These are phyloP conservation scores for Glycine soja DNA, from an alignment of 306 rosid genomes.

Conservation along the genomic window DNA sequence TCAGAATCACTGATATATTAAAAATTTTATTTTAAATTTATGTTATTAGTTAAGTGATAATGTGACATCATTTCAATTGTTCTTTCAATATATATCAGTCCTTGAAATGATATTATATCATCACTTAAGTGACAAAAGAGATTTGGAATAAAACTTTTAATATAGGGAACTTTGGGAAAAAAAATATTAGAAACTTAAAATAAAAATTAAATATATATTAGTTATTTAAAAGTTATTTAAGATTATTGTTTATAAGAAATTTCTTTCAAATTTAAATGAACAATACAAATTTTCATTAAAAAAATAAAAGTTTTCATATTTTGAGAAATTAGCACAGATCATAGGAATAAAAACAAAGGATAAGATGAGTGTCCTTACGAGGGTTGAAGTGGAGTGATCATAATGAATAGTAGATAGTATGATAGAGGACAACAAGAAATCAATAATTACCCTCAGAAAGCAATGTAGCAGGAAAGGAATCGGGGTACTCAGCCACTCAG, in stretches of 20 bases:
- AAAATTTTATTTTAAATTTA: too few species aligned
- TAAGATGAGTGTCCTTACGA: slow-evolving; percentile 36
- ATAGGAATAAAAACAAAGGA: neutral
- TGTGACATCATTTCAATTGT: too few species aligned
- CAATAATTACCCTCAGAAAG: slow-evolving; percentile 72
- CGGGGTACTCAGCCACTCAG: slow-evolving; percentile 43
- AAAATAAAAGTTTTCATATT: neutral
- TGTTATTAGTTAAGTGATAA: too few species aligned
- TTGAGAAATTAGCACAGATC: neutral
- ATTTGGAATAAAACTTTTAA: too few species aligned
- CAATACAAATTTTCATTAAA: neutral
- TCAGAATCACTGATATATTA: too few species aligned
- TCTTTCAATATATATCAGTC: too few species aligned
- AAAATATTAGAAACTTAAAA: too few species aligned
- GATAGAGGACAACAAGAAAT: slow-evolving; percentile 69
- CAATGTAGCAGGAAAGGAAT: slow-evolving; percentile 46
- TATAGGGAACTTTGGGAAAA: too few species aligned
- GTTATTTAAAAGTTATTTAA: too few species aligned
- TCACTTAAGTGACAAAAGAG: too few species aligned
- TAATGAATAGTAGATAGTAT: slow-evolving; percentile 41
- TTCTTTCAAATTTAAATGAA: neutral
- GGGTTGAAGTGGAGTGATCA: slow-evolving; percentile 36
- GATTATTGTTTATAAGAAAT: neutral
- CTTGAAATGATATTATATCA: too few species aligned
- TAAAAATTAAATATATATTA: too few species aligned